Percentiles rank a stretch among this genome's conserved stretches.
Conservation (phyloP, 306 rosid species). For the Inga leiocalycina region DNA sequence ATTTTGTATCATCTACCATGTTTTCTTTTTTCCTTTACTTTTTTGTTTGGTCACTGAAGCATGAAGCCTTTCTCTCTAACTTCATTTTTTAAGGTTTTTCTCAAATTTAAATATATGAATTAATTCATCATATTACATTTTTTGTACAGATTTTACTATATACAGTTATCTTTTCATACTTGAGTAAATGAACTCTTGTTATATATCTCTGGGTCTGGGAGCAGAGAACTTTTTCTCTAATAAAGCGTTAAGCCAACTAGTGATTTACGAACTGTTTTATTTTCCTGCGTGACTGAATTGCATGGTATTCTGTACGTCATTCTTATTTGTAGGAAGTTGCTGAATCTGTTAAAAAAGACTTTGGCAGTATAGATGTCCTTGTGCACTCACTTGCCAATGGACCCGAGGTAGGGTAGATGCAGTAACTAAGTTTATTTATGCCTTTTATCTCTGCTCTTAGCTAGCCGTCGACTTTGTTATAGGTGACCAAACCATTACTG, state of each 20-base stretch:
- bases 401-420: constrained; percentile 76
- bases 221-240: neutral
- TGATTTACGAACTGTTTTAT: constrained; percentile 4
- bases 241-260: neutral
- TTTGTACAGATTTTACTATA: neutral
- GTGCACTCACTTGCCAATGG: constrained; percentile 99
- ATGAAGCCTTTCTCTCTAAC: neutral
- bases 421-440: constrained; percentile 19
- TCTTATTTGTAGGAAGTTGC: constrained; percentile 79
- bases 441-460: constrained; percentile 10
- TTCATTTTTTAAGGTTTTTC: neutral
- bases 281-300: neutral
- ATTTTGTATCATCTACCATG: neutral
- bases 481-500: constrained; percentile 90
- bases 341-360: constrained; percentile 85
- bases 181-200: neutral
- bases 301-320: constrained; percentile 11
- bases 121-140: neutral
- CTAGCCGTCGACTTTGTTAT: constrained; percentile 30
- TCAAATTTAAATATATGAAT: neutral
- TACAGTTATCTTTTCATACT: neutral
- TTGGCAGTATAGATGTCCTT: constrained; percentile 95
- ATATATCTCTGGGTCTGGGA: neutral
- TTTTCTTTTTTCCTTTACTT: neutral
- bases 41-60: neutral